Evolutionary conservation across 1,284 basidiomycete genomes (phyloP), one percentile per base, ranked within the genome.

Genomic region (Ustilago shanxiensis): DNA sequence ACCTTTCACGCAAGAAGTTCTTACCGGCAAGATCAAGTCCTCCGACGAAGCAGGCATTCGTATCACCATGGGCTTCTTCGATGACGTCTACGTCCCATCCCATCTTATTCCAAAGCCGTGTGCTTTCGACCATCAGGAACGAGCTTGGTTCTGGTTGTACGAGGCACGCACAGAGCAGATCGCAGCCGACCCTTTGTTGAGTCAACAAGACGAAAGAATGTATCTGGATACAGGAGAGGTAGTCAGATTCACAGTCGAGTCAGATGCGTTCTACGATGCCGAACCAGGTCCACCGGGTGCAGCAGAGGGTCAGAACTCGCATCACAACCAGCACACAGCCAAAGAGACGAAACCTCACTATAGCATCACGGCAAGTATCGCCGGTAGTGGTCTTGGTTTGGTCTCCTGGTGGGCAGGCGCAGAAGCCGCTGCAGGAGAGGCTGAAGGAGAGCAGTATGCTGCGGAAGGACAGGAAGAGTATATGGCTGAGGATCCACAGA

Each of bases 31-130:
- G 86, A 93, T 98, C 18, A 92, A 93, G 80, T 79, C 77, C 0
- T 80, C 79, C 88, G 93, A 87, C 86, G 95, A 95, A 79, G 61
- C 92, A 88, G 66, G 35, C 80, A 96, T 73, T 22, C 61, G 72
- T 11, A 94, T 98, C 35, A 91, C 93, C 9, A 87, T 97, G 39
- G 93, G 92, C 16, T 98, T 99, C 88, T 99, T 98, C 83, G 93
- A 96, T 85, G 95, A 98, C 82, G 92, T 98, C 41, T 93, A 94
- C 84, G 90, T 98, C 53, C 87, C 87, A 0, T 83, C 92, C 89
- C 49, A 87, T 87, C 35, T 89, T 87, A 62, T 95, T 89, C 88
- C 93, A 4, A 89, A 91, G 79, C 92, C 93, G 2, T 91, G 90
- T 33, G 90, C 92, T 3, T 95, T 94, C 51, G 87, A 88, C 74